Evolutionary conservation across 2,329 filamentous ascomycete species (phyloP), one percentile per base, ranked within the genome.

Genomic region (Botrytis pseudocinerea): DNA sequence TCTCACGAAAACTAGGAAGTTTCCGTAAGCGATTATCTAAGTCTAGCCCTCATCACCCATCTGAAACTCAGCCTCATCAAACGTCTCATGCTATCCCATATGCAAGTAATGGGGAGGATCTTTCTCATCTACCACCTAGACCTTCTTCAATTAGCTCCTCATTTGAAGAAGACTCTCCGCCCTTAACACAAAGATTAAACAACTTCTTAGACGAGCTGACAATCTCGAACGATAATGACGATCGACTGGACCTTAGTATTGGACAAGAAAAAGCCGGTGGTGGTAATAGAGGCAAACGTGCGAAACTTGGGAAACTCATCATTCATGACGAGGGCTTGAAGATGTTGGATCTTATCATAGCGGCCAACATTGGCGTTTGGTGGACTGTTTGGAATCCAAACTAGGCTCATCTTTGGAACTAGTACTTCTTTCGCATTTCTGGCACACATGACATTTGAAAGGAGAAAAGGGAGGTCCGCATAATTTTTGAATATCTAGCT

Each of bases 251-350:
- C 79, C 81, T 96, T 4, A 92, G 90, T 35, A 85, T 98, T 0
- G 95, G 94, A 0, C 89, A 89, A 76, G 95, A 98, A 82, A 89
- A 88, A 72, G 95, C 95, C 0, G 95, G 95, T 1, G 95, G 95
- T 35, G 95, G 95, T 0, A 92, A 93, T 79, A 88, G 91, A 62
- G 95, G 95, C 0, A 94, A 93, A 81, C 89, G 93, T 79, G 95
- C 94, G 5, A 99, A 99, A 84, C 84, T 99, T 78, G 96, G 95
- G 0, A 99, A 98, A 83, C 84, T 99, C 69, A 94, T 98, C 69
- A 87, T 99, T 54, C 89, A 94, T 78, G 90, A 95, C 72, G 95
- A 97, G 79, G 96, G 96, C 0, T 83, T 97, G 76, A 97, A 97
- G 85, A 98, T 99, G 95, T 83, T 98, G 78, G 96, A 99, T 85